Base-by-base conservation (phyloP, 306 rosid species). In the Crotalaria pallida region DNA sequence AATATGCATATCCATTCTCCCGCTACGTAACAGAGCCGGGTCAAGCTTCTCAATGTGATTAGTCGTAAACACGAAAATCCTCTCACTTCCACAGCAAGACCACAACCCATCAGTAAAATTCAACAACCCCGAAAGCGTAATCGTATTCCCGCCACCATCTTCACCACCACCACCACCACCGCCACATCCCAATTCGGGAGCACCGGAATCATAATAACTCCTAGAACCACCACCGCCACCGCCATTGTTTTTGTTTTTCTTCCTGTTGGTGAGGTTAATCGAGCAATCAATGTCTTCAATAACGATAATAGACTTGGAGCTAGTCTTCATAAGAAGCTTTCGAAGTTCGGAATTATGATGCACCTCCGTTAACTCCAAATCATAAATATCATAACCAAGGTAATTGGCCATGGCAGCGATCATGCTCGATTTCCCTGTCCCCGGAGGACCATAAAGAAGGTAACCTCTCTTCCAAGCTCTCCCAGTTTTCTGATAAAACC, bases 1-100 rank as follows among this genome's bases (percentile, higher is more conserved):
- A 22, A 94, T 69, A 34, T 94, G 99, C 99, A 88, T 89, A 73
- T 94, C 99, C 99, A 94, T 94, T 65, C 99, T 81, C 27, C 99
- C 99, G 74, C 97, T 78, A 50, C 99, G 66, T 27, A 91, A 69
- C 87, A 94, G 78, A 73, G 99, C 97, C 10, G 97, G 80, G 76
- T 94, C 99, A 0, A 94, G 92, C 81, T 94, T 94, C 92, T 94
- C 97, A 74, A 94, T 86, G 85, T 94, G 99, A 58, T 94, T 94
- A 3, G 97, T 94, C 0, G 99, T 94, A 51, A 94, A 94, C 64
- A 94, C 96, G 38, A 94, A 94, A 12, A 94, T 91, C 82, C 96
- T 84, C 87, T 94, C 99, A 45, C 97, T 94, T 23, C 99, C 99
- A 29, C 99, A 94, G 9, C 99, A 94, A 0, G 99, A 94, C 99